A percentile compares a stretch with the other conserved stretches of the same genome.
phyloP scores from a whole-genome alignment of 1,284 basidiomycete species.

The Irpex sp. region DNA sequence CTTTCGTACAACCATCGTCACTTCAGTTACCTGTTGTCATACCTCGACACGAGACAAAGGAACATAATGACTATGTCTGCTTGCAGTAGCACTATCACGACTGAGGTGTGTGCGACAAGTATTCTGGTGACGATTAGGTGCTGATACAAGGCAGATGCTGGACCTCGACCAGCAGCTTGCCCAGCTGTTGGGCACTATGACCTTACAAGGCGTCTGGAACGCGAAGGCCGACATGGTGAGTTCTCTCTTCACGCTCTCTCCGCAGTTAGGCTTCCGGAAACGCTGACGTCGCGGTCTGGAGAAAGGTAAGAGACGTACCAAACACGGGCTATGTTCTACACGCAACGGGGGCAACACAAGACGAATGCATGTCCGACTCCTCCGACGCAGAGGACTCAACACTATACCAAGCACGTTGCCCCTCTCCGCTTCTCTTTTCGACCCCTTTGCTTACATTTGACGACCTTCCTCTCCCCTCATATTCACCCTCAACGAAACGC shows the following conservation, averaged over 20 bases:
- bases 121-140: background rate
- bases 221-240: slow-evolving; percentile 19
- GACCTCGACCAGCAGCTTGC: slow-evolving; percentile 25
- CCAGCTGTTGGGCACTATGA: slow-evolving; percentile 22
- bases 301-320: slow-evolving; percentile 26
- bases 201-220: slow-evolving; percentile 18
- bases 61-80: slow-evolving; percentile 8
- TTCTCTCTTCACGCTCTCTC: background rate
- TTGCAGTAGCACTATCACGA: slow-evolving; percentile 12
- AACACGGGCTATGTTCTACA: slow-evolving; percentile 1
- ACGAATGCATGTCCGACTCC: slow-evolving; percentile 26
- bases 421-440: slow-evolving; percentile 13
- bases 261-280: background rate
- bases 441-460: slow-evolving; percentile 15
- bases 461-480: slow-evolving; percentile 9
- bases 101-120: slow-evolving; percentile 5
- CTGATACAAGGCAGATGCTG: slow-evolving; percentile 17
- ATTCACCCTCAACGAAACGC: background rate
- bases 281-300: slow-evolving; percentile 16
- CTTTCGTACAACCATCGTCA: slow-evolving; percentile 1
- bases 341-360: slow-evolving; percentile 14
- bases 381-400: slow-evolving; percentile 26
- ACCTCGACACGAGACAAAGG: background rate
- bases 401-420: slow-evolving; percentile 20
- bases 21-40: background rate